Conservation (phyloP, 352 stramenopile genomes). For the Pythium dissotocum region DNA sequence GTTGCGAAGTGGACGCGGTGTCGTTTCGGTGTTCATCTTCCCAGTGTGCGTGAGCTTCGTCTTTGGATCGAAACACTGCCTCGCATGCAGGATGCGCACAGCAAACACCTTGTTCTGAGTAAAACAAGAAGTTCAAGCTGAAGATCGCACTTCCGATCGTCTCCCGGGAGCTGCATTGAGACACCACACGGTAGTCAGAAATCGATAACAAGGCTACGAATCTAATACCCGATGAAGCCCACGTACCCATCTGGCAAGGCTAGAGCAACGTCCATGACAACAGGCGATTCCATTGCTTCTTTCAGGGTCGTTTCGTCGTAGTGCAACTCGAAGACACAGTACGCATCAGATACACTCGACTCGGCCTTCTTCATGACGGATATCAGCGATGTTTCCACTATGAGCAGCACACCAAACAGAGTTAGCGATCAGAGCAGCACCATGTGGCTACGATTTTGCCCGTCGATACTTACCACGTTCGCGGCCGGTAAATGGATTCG, state of each 20-base stretch:
- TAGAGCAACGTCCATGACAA: slow-evolving; percentile 39
- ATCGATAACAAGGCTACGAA: background rate
- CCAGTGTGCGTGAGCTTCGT: slow-evolving; percentile 40
- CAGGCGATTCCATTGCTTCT: slow-evolving; percentile 41
- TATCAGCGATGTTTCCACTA: slow-evolving; percentile 47
- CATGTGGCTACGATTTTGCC: background rate
- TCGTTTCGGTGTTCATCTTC: slow-evolving; percentile 29
- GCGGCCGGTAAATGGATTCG: slow-evolving; percentile 27
- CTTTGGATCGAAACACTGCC: slow-evolving; percentile 32
- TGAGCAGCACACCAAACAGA: background rate
- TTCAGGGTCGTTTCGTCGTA: slow-evolving; percentile 41
- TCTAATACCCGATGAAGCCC: background rate
- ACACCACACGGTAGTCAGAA: background rate
- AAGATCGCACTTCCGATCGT: slow-evolving; percentile 48
- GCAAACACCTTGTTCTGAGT: slow-evolving; percentile 50
- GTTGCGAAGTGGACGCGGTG: background rate
- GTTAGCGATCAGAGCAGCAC: background rate
- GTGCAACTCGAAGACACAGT: slow-evolving; percentile 51
- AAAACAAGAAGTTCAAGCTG: slow-evolving; percentile 77
- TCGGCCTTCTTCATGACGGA: slow-evolving; percentile 40
- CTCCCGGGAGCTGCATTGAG: slow-evolving; percentile 14
- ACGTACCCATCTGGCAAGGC: slow-evolving; percentile 21
- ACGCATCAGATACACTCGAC: slow-evolving; percentile 32
- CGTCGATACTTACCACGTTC: slow-evolving; percentile 17
- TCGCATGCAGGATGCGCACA: slow-evolving; percentile 43